Evolutionary conservation across 1,284 basidiomycete genomes (phyloP), one percentile per base, ranked within the genome.

Genomic region (Wallemia hederae): DNA sequence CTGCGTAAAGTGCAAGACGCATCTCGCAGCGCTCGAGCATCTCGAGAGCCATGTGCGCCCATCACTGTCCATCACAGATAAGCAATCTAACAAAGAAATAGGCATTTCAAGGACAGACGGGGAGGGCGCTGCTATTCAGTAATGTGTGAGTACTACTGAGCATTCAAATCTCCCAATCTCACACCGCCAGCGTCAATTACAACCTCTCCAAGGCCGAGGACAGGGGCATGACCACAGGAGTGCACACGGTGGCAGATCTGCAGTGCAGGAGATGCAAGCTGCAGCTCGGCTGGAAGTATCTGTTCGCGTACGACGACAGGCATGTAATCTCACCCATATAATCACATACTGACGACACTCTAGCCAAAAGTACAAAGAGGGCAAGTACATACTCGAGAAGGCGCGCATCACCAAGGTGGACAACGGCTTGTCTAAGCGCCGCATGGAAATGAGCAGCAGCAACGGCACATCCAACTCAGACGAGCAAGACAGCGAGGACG

Each of bases 291-390:
- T 97, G 92, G 92, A 94, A 94, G 85, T 98, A 98, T 70, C 91
- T 91, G 69, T 71, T 83, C 77, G 1, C 1, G 1, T 7, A 27
- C 49, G 24, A 27, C 22, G 11, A 58, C 60, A 33, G 55, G 60
- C 28, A 26, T 59, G 28, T 11, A 28, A 28, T 33, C n/a, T 34
- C 60, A 15, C 61, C 61, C 29, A 34, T 34, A 26, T 49, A n/a
- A 27, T 27, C 7, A 27, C 59, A 2, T 27, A 49, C n/a, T 27
- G 2, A 1, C 59, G 27, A 22, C 19, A 17, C 27, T 15, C 11
- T 67, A 94, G 91, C 15, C 91, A 98, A 76, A 89, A 86, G 72
- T 98, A 98, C 78, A 98, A 98, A 71, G 92, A 98, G 74, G 89
- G 89, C 70, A 91, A 91, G 74, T 96, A 80, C 71, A 97, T 98